Evolutionary conservation across 441 rosid genomes (phyloP).

Genomic region (Populus hybrid): DNA sequence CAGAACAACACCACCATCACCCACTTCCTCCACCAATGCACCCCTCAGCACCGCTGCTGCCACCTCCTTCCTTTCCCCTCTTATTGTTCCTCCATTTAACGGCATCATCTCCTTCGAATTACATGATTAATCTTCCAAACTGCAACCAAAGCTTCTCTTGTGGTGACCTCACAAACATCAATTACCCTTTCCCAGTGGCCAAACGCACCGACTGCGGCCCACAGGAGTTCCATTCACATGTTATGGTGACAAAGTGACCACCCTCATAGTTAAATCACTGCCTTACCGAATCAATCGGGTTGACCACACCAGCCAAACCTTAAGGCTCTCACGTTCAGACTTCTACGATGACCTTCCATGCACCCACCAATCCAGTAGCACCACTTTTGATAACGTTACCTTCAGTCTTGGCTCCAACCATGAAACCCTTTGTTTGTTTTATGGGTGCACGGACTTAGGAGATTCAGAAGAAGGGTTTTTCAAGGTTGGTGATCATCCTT

Average conservation of each 20-base stretch:
- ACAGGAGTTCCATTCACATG: slow-evolving; percentile 34
- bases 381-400: slow-evolving; percentile 23
- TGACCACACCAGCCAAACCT: slow-evolving; percentile 17
- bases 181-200: slow-evolving; percentile 42
- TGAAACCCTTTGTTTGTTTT: slow-evolving; percentile 21
- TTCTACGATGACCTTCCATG: slow-evolving; percentile 27
- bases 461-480: neutral
- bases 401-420: slow-evolving; percentile 16
- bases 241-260: slow-evolving; percentile 6
- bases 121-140: neutral
- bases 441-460: slow-evolving; percentile 17
- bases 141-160: slow-evolving; percentile 29
- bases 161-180: slow-evolving; percentile 23
- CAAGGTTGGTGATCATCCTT: slow-evolving; percentile 16
- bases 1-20: neutral
- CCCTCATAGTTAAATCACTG: slow-evolving; percentile 19
- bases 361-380: slow-evolving; percentile 11
- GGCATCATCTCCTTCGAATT: neutral
- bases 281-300: slow-evolving; percentile 27
- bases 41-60: neutral
- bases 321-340: slow-evolving; percentile 31
- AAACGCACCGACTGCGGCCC: slow-evolving; percentile 36
- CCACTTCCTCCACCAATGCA: slow-evolving; percentile 9
- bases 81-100: neutral
- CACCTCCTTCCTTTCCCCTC: slow-evolving; percentile 3